Conservation (phyloP, 2,329 filamentous ascomycete genomes). For the Neopestalotiopsis clavispora region DNA sequence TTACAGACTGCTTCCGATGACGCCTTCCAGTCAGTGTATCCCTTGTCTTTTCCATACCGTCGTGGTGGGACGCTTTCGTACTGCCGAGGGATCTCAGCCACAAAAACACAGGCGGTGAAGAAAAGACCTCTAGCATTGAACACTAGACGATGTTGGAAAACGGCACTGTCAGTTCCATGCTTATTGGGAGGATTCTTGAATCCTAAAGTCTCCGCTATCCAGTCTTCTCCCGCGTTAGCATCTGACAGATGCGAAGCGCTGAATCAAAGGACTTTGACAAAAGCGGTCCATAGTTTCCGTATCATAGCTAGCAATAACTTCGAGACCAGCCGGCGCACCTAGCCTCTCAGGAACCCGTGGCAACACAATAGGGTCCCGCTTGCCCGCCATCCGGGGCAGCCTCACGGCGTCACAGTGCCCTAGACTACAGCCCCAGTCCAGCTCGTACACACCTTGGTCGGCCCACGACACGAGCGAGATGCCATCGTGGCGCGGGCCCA, state of each 20-base stretch:
- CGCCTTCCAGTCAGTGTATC: no score
- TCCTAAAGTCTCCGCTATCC: no score
- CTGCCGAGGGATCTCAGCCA: no score
- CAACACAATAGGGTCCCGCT: slow-evolving; percentile 33
- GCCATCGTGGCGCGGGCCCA: slow-evolving; percentile 26
- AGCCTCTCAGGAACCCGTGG: slow-evolving; percentile 27
- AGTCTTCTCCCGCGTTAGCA: slow-evolving; percentile 14
- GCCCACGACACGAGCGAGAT: slow-evolving; percentile 39
- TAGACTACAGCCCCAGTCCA: slow-evolving; percentile 31
- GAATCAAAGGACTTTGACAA: slow-evolving; percentile 22
- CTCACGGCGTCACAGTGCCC: slow-evolving; percentile 34
- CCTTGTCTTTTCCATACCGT: no score
- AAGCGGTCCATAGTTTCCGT: slow-evolving; percentile 24
- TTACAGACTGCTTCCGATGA: no score
- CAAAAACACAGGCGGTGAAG: no score
- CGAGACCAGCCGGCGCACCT: slow-evolving; percentile 24
- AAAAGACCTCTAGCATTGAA: no score
- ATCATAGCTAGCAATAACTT: slow-evolving; percentile 32
- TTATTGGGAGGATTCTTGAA: no score
- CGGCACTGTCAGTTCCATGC: no score
- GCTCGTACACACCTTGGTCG: slow-evolving; percentile 29
- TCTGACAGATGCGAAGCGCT: slow-evolving; percentile 24
- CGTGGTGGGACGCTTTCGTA: no score
- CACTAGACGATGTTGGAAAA: no score
- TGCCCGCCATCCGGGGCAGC: slow-evolving; percentile 24